Percentiles rank a stretch among this genome's conserved stretches.
Conservation (phyloP, 2,329 filamentous ascomycete genomes). For the Diaporthe amygdali region DNA sequence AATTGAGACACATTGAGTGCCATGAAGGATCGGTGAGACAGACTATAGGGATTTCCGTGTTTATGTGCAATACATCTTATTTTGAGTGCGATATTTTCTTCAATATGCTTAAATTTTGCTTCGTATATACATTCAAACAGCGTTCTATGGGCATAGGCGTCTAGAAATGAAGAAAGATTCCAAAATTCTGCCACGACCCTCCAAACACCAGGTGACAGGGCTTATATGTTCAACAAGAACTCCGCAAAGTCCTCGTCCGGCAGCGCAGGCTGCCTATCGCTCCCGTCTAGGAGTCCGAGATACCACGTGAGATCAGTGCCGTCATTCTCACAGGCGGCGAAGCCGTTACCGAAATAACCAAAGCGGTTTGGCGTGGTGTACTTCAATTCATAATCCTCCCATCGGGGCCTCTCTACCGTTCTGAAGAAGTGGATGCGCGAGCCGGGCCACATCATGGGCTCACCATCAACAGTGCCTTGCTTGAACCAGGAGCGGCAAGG, state of each 20-base stretch:
- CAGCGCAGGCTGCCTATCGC: constrained; percentile 29
- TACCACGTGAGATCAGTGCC: constrained; percentile 21
- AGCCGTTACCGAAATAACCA: constrained; percentile 33
- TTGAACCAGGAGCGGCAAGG: constrained; percentile 36
- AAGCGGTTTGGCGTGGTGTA: constrained; percentile 32
- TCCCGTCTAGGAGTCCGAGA: constrained; percentile 18
- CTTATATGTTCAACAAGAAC: constrained; percentile 23
- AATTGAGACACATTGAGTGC: too few relatives aligned
- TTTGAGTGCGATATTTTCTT: too few relatives aligned
- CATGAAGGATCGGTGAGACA: too few relatives aligned
- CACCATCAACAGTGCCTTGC: constrained; percentile 31
- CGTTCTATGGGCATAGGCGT: not conserved
- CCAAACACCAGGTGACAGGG: too few relatives aligned
- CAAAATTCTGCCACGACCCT: not conserved
- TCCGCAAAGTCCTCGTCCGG: constrained; percentile 32
- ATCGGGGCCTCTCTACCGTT: constrained; percentile 31
- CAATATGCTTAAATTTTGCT: too few relatives aligned
- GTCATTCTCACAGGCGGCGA: constrained; percentile 22
- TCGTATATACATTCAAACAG: too few relatives aligned
- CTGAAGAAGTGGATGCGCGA: constrained; percentile 33
- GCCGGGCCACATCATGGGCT: constrained; percentile 35
- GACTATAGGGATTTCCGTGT: too few relatives aligned
- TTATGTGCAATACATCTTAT: too few relatives aligned
- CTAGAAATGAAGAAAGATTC: not conserved
- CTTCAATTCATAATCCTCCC: constrained; percentile 33